These are phyloP conservation scores for Aspergillus pseudoviridinutans DNA, from an alignment of 2,329 filamentous ascomycete species.

Conservation along the genomic window DNA sequence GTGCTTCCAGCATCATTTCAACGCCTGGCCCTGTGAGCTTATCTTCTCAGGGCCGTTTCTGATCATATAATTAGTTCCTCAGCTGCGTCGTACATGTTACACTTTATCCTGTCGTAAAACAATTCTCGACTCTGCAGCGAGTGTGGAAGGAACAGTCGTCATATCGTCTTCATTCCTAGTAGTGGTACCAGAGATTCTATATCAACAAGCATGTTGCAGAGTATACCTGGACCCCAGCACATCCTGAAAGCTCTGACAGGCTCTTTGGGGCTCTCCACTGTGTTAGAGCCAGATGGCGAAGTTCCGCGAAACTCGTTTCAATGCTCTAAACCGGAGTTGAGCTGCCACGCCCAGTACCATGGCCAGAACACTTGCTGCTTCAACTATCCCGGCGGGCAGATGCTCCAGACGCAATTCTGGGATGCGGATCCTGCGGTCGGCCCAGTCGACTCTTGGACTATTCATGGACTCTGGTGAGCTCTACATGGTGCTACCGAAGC, in stretches of 20 bases:
- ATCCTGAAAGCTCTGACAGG: slow-evolving; percentile 31
- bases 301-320: slow-evolving; percentile 11
- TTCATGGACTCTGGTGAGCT: slow-evolving; percentile 63
- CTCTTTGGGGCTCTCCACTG: slow-evolving; percentile 26
- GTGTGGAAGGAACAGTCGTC: background rate
- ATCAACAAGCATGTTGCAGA: slow-evolving; percentile 12
- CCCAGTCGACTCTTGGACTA: slow-evolving; percentile 67
- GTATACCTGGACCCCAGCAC: slow-evolving; percentile 32
- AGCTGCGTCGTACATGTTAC: background rate
- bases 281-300: slow-evolving; percentile 8
- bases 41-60: background rate
- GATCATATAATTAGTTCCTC: background rate
- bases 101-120: background rate
- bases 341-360: slow-evolving; percentile 60
- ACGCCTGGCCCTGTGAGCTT: background rate
- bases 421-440: slow-evolving; percentile 63
- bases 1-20: slow-evolving; percentile 1
- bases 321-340: slow-evolving; percentile 45
- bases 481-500: background rate
- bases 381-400: slow-evolving; percentile 65
- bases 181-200: slow-evolving; percentile 6
- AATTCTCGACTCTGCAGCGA: background rate
- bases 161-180: slow-evolving; percentile 3
- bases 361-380: slow-evolving; percentile 69
- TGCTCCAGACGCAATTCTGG: slow-evolving; percentile 76